Base-by-base conservation (phyloP, 2,329 filamentous ascomycete species). In the Bretziella fagacearum region DNA sequence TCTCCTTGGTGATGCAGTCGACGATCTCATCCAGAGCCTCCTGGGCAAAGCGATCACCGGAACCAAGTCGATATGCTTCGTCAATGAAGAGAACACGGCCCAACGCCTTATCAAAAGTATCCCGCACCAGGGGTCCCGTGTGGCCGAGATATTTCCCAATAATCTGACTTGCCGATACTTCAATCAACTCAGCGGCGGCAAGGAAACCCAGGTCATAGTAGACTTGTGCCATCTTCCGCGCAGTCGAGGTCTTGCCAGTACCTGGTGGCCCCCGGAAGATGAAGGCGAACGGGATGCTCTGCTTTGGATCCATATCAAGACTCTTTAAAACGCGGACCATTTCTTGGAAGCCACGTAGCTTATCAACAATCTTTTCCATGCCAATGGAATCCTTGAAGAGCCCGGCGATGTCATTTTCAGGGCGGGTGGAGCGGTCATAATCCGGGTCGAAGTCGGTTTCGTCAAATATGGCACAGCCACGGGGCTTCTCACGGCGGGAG, bases 151-250 rank as follows among this genome's bases (percentile, higher is more conserved):
- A 86, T 51, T 80, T 64, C 0, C 74, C 81, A 1, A 87, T 66
- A 0, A 87, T 57, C 27, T 86, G 79, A 0, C 75, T 74, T 0
- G 78, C 77, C 0, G 81, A 85, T 39, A 68, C 73, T 46, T 84
- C 77, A 0, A 77, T 57, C 0, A 85, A 77, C 22, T 78, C 70
- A 0, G 66, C 68, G 0, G 64, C 65, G 0, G 71, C 61, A 0
- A 87, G 61, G 27, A 86, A 72, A 0, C 80, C 80, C 67, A 85
- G 73, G 53, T 86, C 76, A 55, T 83, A 86, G 55, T 74, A 87
- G 0, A 87, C 65, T 52, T 83, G 72, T 3, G 81, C 81, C 69
- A 87, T 82, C 51, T 78, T 81, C n/a, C 69, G 63, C 0, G 83
- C 83, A 0, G 67, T 84, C 0, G 77, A 78, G 0, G 81, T 84